A percentile compares a stretch with the other conserved stretches of the same genome.
Evolutionary conservation across 1,284 basidiomycete genomes (phyloP).

Genomic region (Neolentinus lepideus): DNA sequence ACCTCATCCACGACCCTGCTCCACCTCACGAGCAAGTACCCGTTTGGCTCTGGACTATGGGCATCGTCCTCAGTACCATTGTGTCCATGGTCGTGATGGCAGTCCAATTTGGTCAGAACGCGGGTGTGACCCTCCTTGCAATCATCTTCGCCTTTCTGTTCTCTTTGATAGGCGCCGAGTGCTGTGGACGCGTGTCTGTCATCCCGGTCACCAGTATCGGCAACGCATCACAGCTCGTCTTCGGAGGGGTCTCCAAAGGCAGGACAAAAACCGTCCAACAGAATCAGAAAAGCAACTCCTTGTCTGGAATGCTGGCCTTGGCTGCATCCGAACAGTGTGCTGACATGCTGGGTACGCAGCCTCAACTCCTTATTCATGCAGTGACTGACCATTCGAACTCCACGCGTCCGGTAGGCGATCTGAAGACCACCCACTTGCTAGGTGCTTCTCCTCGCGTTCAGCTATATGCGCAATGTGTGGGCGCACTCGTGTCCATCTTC

Average conservation of each 20-base stretch:
- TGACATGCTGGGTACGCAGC: conserved; percentile 46
- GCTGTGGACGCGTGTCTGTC: not conserved
- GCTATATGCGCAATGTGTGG: conserved; percentile 56
- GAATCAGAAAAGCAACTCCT: conserved; percentile 49
- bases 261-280: conserved; percentile 25
- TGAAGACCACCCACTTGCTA: conserved; percentile 68
- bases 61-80: not conserved
- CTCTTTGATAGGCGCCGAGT: not conserved
- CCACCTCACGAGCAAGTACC: conserved; percentile 3
- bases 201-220: conserved; percentile 25
- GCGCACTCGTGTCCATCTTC: conserved; percentile 52
- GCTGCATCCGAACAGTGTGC: conserved; percentile 53
- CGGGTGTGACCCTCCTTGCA: not conserved
- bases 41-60: not conserved
- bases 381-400: not conserved
- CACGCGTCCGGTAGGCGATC: conserved; percentile 34
- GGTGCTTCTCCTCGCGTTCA: conserved; percentile 60
- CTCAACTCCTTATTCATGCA: not conserved
- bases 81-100: not conserved
- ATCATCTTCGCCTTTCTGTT: not conserved
- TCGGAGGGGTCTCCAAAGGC: conserved; percentile 51
- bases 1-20: conserved; percentile 1
- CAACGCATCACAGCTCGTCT: conserved; percentile 54
- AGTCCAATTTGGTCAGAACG: not conserved
- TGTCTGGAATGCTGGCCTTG: conserved; percentile 52